A percentile compares a stretch with the other conserved stretches of the same genome.
phyloP scores from a whole-genome alignment of 2,329 filamentous ascomycete genomes.

The Curvularia lunata region DNA sequence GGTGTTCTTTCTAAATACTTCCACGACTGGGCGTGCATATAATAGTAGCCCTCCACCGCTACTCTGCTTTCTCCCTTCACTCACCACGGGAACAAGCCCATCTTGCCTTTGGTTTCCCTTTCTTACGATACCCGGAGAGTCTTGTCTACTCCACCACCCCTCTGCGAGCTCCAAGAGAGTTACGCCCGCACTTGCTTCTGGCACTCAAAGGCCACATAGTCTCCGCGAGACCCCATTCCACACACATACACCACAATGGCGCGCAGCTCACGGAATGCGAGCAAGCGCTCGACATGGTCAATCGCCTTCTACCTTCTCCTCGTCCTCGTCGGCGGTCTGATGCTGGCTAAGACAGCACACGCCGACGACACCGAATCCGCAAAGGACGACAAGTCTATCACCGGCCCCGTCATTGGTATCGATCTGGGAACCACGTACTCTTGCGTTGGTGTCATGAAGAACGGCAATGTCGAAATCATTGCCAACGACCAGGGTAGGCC shows the following conservation, averaged over 20 bases:
- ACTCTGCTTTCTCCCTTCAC: slow-evolving; percentile 28
- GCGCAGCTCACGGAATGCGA: slow-evolving; percentile 67
- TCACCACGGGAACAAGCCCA: slow-evolving; percentile 26
- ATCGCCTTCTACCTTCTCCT: slow-evolving; percentile 90
- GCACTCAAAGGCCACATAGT: slow-evolving; percentile 25
- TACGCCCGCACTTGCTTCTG: slow-evolving; percentile 27
- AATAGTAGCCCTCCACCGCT: slow-evolving; percentile 35
- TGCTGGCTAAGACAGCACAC: slow-evolving; percentile 77
- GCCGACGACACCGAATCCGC: slow-evolving; percentile 72
- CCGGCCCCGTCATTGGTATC: slow-evolving; percentile 70
- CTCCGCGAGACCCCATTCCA: slow-evolving; percentile 20
- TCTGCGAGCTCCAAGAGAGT: slow-evolving; percentile 36
- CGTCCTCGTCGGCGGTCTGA: slow-evolving; percentile 82
- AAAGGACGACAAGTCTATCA: slow-evolving; percentile 65
- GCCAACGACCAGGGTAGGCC: slow-evolving; percentile 52
- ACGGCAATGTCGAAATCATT: slow-evolving; percentile 53
- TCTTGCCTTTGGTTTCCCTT: slow-evolving; percentile 28
- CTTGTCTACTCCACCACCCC: slow-evolving; percentile 29
- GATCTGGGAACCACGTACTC: slow-evolving; percentile 95
- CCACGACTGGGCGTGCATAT: slow-evolving; percentile 35
- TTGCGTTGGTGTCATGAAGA: slow-evolving; percentile 76
- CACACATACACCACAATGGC: slow-evolving; percentile 57
- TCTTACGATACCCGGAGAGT: slow-evolving; percentile 41
- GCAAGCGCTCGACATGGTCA: slow-evolving; percentile 81
- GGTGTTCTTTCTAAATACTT: slow-evolving; percentile 42